Percentiles rank a stretch among this genome's conserved stretches.
Evolutionary conservation across 2,329 filamentous ascomycete species (phyloP).

Genomic region (Delphinella strobiligena): DNA sequence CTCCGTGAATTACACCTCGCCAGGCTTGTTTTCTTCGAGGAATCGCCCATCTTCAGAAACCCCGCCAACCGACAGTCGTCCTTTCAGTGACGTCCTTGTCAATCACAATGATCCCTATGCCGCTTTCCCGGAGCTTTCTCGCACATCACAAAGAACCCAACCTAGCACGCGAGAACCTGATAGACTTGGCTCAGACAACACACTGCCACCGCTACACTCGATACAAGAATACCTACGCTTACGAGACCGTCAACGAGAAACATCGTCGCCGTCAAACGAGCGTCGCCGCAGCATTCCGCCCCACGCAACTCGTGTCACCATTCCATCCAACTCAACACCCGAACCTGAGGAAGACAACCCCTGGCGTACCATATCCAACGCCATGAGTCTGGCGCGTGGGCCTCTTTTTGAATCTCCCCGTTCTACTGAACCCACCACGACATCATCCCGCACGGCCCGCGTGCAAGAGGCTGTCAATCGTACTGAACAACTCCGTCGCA

Average conservation of each 20-base stretch:
- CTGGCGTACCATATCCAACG: slow-evolving; percentile 37
- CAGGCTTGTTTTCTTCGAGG: slow-evolving; percentile 17
- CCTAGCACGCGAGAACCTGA: not conserved
- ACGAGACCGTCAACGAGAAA: slow-evolving; percentile 5
- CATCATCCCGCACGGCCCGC: slow-evolving; percentile 2
- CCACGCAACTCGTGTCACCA: slow-evolving; percentile 6
- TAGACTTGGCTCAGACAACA: slow-evolving; percentile 2
- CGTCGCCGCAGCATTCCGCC: slow-evolving; percentile 6
- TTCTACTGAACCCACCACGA: slow-evolving; percentile 7
- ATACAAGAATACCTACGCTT: slow-evolving; percentile 7
- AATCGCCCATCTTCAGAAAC: slow-evolving; percentile 1
- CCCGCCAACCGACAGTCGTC: slow-evolving; percentile 1
- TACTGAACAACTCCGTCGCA: slow-evolving; percentile 4
- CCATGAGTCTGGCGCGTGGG: slow-evolving; percentile 26
- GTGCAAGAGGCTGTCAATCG: slow-evolving; percentile 3
- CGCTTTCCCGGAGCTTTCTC: slow-evolving; percentile 5
- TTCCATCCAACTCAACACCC: not conserved
- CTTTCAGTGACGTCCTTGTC: slow-evolving; percentile 2
- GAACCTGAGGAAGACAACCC: slow-evolving; percentile 24
- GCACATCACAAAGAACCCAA: not conserved
- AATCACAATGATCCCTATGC: slow-evolving; percentile 7
- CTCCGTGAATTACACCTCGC: slow-evolving; percentile 31
- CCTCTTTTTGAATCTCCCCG: slow-evolving; percentile 19
- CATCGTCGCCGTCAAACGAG: not conserved
- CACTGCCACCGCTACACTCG: slow-evolving; percentile 7